These are phyloP conservation scores for Bidens hawaiensis DNA, from an alignment of 140 eudicot genomes.

Conservation along the genomic window DNA sequence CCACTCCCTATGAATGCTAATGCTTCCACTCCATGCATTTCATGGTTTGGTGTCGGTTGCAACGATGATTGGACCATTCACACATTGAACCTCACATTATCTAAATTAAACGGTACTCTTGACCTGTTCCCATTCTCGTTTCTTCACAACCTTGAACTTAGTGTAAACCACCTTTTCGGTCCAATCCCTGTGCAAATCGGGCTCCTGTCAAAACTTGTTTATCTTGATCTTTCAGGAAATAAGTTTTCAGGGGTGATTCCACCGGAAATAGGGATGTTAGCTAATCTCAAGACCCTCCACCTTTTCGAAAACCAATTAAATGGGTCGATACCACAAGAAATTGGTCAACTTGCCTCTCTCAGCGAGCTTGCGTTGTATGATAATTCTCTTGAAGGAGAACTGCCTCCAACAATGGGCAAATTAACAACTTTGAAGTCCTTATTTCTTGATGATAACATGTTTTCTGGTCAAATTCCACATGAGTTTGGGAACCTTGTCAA, in stretches of 20 bases:
- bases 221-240: slow-evolving; percentile 14
- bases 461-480: slow-evolving; percentile 20
- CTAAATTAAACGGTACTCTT: slow-evolving; percentile 3
- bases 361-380: background rate
- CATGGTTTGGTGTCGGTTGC: background rate
- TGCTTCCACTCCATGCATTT: background rate
- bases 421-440: slow-evolving; percentile 5
- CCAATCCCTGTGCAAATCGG: slow-evolving; percentile 4
- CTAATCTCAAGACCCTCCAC: slow-evolving; percentile 17
- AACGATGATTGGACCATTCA: background rate
- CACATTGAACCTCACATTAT: slow-evolving; percentile 9
- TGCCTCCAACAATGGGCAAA: slow-evolving; percentile 20
- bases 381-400: slow-evolving; percentile 6
- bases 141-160: background rate
- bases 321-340: slow-evolving; percentile 23
- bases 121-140: background rate
- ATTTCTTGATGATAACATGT: slow-evolving; percentile 9
- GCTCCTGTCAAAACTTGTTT: slow-evolving; percentile 9
- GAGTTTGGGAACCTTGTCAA: slow-evolving; percentile 18
- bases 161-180: slow-evolving; percentile 11
- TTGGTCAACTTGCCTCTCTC: slow-evolving; percentile 6
- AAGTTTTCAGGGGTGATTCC: slow-evolving; percentile 16
- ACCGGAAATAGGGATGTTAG: slow-evolving; percentile 17
- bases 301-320: background rate
- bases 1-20: background rate